A percentile compares a stretch with the other conserved stretches of the same genome.
Evolutionary conservation across 371 early-diverging fungal genomes (phyloP).

Genomic region (Apophysomyces sp.): DNA sequence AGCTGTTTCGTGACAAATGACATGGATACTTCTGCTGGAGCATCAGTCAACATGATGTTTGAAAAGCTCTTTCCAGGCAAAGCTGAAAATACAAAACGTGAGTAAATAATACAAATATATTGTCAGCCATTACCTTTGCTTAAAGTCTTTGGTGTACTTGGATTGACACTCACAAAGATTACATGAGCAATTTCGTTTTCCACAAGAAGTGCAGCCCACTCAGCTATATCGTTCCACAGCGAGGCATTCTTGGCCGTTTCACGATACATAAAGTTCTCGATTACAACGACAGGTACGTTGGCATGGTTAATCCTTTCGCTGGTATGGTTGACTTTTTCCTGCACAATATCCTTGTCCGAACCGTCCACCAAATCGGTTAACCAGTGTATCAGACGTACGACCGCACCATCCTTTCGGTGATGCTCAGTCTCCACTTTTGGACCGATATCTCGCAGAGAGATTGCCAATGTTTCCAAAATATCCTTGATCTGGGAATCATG

Average conservation of each 20-base stretch:
- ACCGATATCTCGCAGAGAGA: constrained; percentile 52
- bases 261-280: constrained; percentile 81
- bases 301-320: constrained; percentile 23
- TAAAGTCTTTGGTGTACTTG: constrained; percentile 67
- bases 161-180: constrained; percentile 83
- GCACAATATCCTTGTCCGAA: constrained; percentile 13
- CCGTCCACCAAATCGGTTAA: constrained; percentile 5
- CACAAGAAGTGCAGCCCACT: constrained; percentile 75
- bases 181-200: constrained; percentile 88
- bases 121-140: constrained; percentile 52
- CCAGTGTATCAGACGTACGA: constrained; percentile 6
- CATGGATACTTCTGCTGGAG: constrained; percentile 63
- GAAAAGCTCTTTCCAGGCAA: constrained; percentile 80
- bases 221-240: constrained; percentile 72
- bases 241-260: constrained; percentile 59
- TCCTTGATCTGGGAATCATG: constrained; percentile 63
- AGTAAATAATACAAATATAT: not conserved
- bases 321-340: constrained; percentile 16
- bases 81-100: constrained; percentile 34
- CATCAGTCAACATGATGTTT: constrained; percentile 68
- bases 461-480: constrained; percentile 58
- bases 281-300: constrained; percentile 84
- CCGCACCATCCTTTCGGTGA: not conserved
- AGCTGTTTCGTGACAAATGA: constrained; percentile 63
- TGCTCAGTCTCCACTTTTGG: constrained; percentile 21